Base-by-base conservation (phyloP, 495 filamentous ascomycete genomes). In the Penicillium fimorum region DNA sequence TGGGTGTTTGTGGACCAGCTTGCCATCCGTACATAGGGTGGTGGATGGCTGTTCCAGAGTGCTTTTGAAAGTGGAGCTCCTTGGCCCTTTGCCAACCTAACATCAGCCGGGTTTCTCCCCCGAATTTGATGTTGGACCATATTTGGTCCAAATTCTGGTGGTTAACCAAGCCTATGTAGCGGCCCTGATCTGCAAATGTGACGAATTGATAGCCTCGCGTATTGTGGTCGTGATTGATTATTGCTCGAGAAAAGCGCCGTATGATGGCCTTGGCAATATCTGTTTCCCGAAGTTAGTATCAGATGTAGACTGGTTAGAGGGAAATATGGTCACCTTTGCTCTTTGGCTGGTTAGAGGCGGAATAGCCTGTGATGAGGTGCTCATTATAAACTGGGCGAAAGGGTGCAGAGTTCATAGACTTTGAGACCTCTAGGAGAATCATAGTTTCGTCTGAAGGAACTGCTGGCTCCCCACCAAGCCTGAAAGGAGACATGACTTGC, bases 21-120 rank as follows among this genome's bases (percentile, higher is more conserved):
- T 76, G 75, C 77, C 77, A 80, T 38, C 77, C 77, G 55, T 75
- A 80, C 5, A 74, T 58, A 6, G 76, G 73, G 48, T 80, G 77
- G 53, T 78, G 67, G 8, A 59, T 70, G 17, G 77, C 77, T 24
- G 75, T 74, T 50, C 68, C 69, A 27, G 73, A 72, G 56, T 80
- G 71, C 48, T 77, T 76, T 52, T 74, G 69, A 57, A 79, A 77
- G 60, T 79, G 75, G 7, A 75, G 63, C 7, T 80, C 73, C 53
- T 79, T 80, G 54, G 77, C 61, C 42, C 71, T 73, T 54, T 79
- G 76, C 77, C 77, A 80, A 18, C 77, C 77, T 0, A 70, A 69
- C 77, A 79, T 79, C 37, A 79, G 68, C 38, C 71, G 62, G 1
- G 72, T 76, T 42, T 61, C 66, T 15, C 76, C 77, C 0, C 71